Evolutionary conservation across 2,329 filamentous ascomycete species (phyloP), one percentile per base, ranked within the genome.

Genomic region (Penicillium sp.): DNA sequence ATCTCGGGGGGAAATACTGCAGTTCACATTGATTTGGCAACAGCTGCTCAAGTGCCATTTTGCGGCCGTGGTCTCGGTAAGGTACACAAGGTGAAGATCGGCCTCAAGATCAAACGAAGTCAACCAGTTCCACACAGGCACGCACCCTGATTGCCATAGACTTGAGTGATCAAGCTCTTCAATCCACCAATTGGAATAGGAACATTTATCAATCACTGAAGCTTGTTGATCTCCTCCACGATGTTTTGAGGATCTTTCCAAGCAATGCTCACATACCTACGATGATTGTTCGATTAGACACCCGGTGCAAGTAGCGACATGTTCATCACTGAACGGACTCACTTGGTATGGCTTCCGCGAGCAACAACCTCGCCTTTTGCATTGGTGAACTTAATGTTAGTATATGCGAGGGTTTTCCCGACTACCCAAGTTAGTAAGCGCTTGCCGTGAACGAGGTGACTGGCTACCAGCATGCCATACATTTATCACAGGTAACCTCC

Each of bases 321-420:
- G n/a, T 25, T 1, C 4, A 25, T 5, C 9, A 26, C 26, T 4
- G 4, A 8, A 27, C 24, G 4, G 32, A 45, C 43, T 39, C 62
- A 81, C 73, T 86, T 86, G 2, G 82, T 85, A 65, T 86, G 82
- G 57, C 82, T 85, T 3, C 82, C 82, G 49, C 82, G 71, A 2
- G 82, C 82, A 46, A 85, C 77, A 7, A 84, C 51, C 43, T 84
- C 76, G 41, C 81, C 73, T 48, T 79, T 77, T 12, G 62, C 67
- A 55, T 85, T 84, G 49, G 69, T 73, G 63, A 86, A 85, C 41
- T 72, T 73, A 54, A 85, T 80, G 3, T 73, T 78, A 0, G 82
- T 85, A 58, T 76, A 85, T 5, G 82, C 82, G 33, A 85, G 68
- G 2, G 78, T 84, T 64, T 84, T 85, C 26, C 82, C 82, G 58